Base-by-base conservation (phyloP, 2,329 filamentous ascomycete species). In the Diaporthe sp. region DNA sequence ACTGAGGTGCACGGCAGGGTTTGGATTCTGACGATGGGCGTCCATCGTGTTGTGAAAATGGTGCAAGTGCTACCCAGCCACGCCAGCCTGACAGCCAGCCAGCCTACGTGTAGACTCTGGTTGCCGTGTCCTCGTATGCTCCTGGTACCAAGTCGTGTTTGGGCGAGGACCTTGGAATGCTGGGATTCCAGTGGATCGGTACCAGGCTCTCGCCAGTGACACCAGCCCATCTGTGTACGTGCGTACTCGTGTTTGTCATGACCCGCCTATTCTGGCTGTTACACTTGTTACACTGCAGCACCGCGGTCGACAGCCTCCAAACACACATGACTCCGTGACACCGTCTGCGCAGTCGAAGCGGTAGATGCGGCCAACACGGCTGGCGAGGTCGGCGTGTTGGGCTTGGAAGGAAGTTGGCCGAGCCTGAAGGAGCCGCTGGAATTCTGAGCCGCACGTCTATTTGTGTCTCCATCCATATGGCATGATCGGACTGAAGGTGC, bases 401-500 rank as follows among this genome's bases (percentile, higher is more conserved):
- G 65, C 55, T 31, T 42, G 47, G 58, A 44, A 65, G 71, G 71
- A 65, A 73, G 58, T 73, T 73, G 37, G 49, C 71, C 58, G 71
- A 73, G 71, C 58, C 47, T 55, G 71, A 55, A 73, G 71, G 58
- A 73, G n/a, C 58, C 17, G 58, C 37, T 31, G 61, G 58, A 13
- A 28, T 37, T 34, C 49, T 73, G 71, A 55, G 34, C 58, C 58
- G 71, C 71, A 47, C 17, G 22, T 73, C 58, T 73, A 73, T 65
- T 65, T 73, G 71, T n/a, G 71, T 65, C 58, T 65, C 71, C 57
- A 72, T 72, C 71, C 71, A 63, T 63, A 72, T 72, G 44, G 71
- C 71, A 44, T 73, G 71, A 73, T 65, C 51, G 17, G 25, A 34
- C 28, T 73, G 57, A 31, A 63, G 55, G 37, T 61, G 44, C 57